Conservation (phyloP, 176 grass and related monocot species). For the Carex cristatella region DNA sequence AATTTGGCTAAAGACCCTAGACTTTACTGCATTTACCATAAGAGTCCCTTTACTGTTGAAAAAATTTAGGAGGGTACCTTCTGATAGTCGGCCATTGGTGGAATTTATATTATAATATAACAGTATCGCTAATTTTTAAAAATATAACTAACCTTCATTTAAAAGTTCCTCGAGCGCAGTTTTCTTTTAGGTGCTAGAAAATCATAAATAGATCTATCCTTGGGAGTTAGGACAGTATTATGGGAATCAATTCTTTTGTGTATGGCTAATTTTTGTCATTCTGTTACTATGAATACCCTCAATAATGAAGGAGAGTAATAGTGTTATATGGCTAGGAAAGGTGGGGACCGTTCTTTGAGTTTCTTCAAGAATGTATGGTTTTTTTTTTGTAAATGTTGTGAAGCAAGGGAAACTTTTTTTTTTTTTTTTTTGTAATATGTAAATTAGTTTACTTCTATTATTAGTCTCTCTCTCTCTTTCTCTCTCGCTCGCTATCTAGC, state of each 20-base stretch:
- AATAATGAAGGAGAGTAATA: neutral
- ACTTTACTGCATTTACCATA: constrained; percentile 3
- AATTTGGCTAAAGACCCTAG: neutral
- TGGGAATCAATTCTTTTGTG: neutral
- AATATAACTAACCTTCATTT: neutral
- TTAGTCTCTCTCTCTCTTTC: neutral
- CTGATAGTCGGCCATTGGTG: neutral
- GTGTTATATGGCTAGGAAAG: neutral
- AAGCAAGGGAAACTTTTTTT: neutral
- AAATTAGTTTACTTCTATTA: neutral
- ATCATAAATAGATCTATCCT: neutral
- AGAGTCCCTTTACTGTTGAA: neutral
- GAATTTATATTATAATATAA: neutral
- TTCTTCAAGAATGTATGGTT: neutral
- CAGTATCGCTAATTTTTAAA: neutral
- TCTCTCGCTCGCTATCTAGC: too few species aligned
- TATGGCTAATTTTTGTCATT: neutral
- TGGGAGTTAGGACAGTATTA: neutral
- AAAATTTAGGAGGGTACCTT: neutral
- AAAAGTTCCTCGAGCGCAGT: neutral
- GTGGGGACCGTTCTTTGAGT: neutral
- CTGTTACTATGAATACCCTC: neutral
- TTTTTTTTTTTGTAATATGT: neutral
- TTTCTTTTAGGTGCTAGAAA: neutral
- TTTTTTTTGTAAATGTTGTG: neutral